phyloP scores from a whole-genome alignment of 306 rosid genomes.

The Argentina anserina region DNA sequence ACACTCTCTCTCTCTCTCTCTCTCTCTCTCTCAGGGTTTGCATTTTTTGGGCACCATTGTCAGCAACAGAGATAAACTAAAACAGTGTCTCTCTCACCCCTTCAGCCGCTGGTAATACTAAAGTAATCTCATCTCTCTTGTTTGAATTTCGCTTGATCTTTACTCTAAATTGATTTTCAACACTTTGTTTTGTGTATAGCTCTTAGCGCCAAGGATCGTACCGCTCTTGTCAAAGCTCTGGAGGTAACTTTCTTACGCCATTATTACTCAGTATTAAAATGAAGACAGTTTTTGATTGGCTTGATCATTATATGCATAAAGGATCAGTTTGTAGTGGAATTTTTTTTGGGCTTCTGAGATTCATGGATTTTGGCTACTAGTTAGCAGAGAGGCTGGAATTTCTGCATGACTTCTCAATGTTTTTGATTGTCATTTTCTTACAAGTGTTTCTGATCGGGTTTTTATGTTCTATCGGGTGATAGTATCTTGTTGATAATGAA shows the following conservation, averaged over 20 bases:
- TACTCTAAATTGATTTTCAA: not conserved
- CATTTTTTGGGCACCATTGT: conserved; percentile 34
- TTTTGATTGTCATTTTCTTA: not conserved
- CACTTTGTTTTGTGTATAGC: conserved; percentile 27
- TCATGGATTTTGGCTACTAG: not conserved
- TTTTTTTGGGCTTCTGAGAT: not conserved
- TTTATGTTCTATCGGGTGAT: not conserved
- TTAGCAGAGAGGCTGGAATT: not conserved
- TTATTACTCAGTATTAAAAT: not conserved
- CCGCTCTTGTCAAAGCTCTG: conserved; percentile 70
- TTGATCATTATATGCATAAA: not conserved
- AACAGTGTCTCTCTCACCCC: conserved; percentile 32
- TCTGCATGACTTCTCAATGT: not conserved
- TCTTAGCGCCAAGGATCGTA: conserved; percentile 62
- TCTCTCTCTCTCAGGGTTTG: not conserved
- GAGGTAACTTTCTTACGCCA: conserved; percentile 36
- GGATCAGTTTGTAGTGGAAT: not conserved
- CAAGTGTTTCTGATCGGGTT: not conserved
- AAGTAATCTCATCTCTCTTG: no score
- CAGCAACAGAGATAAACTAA: conserved; percentile 46
- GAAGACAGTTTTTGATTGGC: not conserved
- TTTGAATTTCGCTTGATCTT: not conserved
- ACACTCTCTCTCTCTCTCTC: not conserved
- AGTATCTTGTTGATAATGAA: not conserved
- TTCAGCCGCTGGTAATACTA: not conserved